Evolutionary conservation across 2,329 filamentous ascomycete genomes (phyloP).

Genomic region (Septoria linicola): DNA sequence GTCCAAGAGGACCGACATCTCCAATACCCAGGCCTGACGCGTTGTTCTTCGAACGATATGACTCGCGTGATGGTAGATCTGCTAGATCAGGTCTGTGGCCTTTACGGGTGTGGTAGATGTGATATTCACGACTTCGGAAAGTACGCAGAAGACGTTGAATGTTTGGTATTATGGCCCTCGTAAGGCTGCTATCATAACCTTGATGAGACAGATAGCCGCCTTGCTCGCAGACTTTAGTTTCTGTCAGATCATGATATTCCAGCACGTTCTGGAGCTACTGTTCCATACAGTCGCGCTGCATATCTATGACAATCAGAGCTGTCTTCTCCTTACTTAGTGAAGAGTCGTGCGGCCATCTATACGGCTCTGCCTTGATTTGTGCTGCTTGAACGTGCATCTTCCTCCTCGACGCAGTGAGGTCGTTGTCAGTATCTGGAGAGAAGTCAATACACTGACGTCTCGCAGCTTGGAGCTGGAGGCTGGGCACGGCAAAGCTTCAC

Average conservation of each 20-base stretch:
- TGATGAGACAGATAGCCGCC: conserved; percentile 53
- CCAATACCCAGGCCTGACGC: conserved; percentile 53
- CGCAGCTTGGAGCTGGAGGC: background rate
- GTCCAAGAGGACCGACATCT: conserved; percentile 55
- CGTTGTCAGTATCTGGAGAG: too few relatives aligned
- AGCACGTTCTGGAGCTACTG: background rate
- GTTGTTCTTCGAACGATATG: conserved; percentile 54
- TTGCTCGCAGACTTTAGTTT: conserved; percentile 42
- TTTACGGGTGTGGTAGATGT: conserved; percentile 54
- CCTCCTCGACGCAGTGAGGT: background rate
- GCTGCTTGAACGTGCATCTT: too few relatives aligned
- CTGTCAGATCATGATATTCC: background rate
- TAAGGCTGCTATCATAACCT: conserved; percentile 45
- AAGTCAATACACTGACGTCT: too few relatives aligned
- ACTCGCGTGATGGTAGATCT: conserved; percentile 57
- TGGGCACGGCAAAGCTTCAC: too few relatives aligned
- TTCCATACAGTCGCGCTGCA: conserved; percentile 53
- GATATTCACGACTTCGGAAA: conserved; percentile 44
- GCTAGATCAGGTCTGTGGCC: conserved; percentile 57
- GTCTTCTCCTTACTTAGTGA: conserved; percentile 42
- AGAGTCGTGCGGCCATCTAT: conserved; percentile 27
- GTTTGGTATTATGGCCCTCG: conserved; percentile 47
- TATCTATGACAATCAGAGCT: conserved; percentile 56
- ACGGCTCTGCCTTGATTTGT: conserved; percentile 20
- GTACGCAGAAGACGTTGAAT: conserved; percentile 43